Percentiles rank a stretch among this genome's conserved stretches.
Conservation (phyloP, 2,329 filamentous ascomycete genomes). For the Trichoderma semiorbis region DNA sequence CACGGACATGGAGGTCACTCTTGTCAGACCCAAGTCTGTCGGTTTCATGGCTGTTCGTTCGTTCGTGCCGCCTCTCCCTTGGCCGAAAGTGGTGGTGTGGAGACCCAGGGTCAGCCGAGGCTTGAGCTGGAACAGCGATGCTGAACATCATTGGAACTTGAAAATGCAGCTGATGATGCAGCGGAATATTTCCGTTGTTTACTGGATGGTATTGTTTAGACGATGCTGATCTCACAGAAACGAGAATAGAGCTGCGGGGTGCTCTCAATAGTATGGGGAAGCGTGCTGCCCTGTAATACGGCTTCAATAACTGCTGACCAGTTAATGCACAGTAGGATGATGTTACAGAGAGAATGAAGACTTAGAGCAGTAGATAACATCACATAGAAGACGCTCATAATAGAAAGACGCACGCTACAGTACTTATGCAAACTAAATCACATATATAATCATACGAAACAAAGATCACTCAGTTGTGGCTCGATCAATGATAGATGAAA, state of each 20-base stretch:
- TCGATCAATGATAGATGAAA: background rate
- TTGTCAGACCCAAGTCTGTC: background rate
- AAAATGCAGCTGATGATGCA: background rate
- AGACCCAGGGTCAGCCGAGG: slow-evolving; percentile 9
- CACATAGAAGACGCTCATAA: background rate
- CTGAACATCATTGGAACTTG: background rate
- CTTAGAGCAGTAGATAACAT: background rate
- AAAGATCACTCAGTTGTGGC: background rate
- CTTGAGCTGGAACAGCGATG: background rate
- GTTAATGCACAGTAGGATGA: background rate
- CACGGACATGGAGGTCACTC: background rate
- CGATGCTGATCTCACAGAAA: background rate
- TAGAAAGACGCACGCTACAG: background rate
- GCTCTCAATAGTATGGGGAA: background rate
- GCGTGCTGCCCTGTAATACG: background rate
- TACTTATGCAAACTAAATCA: background rate
- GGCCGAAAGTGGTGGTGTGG: background rate
- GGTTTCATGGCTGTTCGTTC: background rate
- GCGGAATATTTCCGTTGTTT: slow-evolving; percentile 1
- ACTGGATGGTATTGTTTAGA: background rate
- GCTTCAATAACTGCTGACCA: background rate
- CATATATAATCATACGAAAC: background rate
- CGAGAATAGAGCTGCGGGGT: background rate
- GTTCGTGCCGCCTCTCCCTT: background rate
- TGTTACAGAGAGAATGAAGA: background rate